Conservation (phyloP, 331 rosid genomes). For the Malus hybrid region DNA sequence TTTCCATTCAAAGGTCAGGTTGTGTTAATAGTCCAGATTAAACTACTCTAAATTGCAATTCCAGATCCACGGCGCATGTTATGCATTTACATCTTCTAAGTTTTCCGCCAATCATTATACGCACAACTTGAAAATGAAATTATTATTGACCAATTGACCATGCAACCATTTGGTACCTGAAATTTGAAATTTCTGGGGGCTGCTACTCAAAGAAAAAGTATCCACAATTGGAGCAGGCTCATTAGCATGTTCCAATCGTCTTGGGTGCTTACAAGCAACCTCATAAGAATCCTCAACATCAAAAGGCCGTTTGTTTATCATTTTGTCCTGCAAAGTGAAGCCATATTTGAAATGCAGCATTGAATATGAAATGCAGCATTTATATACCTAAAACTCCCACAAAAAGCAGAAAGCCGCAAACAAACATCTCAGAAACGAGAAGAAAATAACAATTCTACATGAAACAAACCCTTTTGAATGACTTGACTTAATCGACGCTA, state of each 20-base stretch:
- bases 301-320: slow-evolving; percentile 26
- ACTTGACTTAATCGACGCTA: neutral
- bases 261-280: slow-evolving; percentile 25
- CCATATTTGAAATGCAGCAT: slow-evolving; percentile 1
- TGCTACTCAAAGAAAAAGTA: neutral
- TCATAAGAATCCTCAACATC: slow-evolving; percentile 24
- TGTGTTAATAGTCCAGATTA: neutral
- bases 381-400: neutral
- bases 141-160: neutral
- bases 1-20: neutral
- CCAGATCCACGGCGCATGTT: neutral
- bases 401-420: neutral
- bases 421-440: neutral
- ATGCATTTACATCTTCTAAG: neutral
- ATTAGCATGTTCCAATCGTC: slow-evolving; percentile 14
- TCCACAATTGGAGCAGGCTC: neutral
- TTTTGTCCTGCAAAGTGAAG: slow-evolving; percentile 15
- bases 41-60: neutral
- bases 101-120: neutral
- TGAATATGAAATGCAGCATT: neutral
- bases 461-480: neutral
- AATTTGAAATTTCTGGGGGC: slow-evolving; percentile 5
- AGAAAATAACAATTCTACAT: neutral
- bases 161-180: slow-evolving; percentile 16
- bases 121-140: neutral